Evolutionary conservation across 2,329 filamentous ascomycete genomes (phyloP).

Genomic region (Fusarium mexicanum): DNA sequence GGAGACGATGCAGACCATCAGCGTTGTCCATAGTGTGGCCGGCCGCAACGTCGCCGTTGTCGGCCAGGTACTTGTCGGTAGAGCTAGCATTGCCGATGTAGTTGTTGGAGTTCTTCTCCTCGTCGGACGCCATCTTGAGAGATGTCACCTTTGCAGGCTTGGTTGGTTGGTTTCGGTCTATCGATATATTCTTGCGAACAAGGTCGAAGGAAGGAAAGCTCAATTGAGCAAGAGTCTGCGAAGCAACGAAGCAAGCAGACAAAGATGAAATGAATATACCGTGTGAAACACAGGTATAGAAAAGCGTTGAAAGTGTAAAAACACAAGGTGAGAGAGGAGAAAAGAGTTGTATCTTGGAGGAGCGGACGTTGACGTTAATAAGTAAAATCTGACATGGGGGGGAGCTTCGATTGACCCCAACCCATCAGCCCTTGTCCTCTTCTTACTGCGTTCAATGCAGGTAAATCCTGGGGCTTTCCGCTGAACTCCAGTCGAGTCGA

Average conservation of each 20-base stretch:
- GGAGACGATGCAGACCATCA: conserved; percentile 56
- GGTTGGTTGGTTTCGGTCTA: neutral
- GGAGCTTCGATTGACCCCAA: conserved; percentile 13
- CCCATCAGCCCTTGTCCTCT: conserved; percentile 4
- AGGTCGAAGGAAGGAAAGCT: conserved; percentile 23
- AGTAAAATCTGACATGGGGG: conserved; percentile 29
- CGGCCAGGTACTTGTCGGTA: conserved; percentile 30
- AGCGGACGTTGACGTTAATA: conserved; percentile 30
- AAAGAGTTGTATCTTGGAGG: neutral
- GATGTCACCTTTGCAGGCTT: conserved; percentile 11
- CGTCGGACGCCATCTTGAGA: conserved; percentile 39
- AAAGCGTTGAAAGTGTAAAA: conserved; percentile 3
- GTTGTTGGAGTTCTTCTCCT: conserved; percentile 44
- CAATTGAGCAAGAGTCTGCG: conserved; percentile 31
- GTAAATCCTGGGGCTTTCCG: neutral
- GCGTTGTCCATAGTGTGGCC: conserved; percentile 46
- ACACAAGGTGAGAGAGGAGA: neutral
- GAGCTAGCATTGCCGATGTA: conserved; percentile 42
- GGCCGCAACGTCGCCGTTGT: conserved; percentile 40
- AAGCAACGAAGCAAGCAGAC: conserved; percentile 40
- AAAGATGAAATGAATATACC: conserved; percentile 9
- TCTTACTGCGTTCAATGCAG: neutral
- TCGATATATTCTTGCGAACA: conserved; percentile 2
- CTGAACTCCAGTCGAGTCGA: neutral
- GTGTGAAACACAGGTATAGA: conserved; percentile 11